Evolutionary conservation across 169 alveolate genomes (phyloP).

Genomic region (Amoebophrya sp.): DNA sequence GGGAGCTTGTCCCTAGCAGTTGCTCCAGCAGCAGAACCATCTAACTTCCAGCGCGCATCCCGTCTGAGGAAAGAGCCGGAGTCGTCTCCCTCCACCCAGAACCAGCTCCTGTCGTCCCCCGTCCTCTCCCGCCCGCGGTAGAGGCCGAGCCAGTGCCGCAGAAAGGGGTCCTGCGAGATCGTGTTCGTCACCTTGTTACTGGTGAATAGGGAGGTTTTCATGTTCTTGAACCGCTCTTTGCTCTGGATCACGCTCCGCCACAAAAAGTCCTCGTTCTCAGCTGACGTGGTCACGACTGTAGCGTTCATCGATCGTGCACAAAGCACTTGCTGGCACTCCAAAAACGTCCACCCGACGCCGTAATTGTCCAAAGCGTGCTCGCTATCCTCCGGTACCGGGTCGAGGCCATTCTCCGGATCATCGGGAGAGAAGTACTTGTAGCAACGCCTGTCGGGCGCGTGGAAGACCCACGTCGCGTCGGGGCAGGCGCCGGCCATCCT

Average conservation of each 20-base stretch:
- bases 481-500: too few species aligned
- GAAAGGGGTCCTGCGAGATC: neutral
- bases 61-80: too few species aligned
- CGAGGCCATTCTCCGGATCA: neutral
- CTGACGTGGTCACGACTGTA: neutral
- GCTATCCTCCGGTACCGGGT: neutral
- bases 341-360: neutral
- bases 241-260: neutral
- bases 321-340: neutral
- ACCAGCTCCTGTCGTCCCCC: neutral
- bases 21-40: neutral
- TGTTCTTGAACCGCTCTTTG: neutral
- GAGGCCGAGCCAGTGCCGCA: neutral
- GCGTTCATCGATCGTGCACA: neutral
- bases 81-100: neutral
- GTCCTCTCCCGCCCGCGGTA: neutral
- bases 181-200: neutral
- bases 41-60: neutral
- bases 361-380: neutral
- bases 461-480: neutral
- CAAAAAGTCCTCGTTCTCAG: neutral
- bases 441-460: neutral
- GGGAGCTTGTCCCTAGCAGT: neutral
- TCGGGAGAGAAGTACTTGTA: neutral
- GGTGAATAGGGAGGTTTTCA: neutral